These are phyloP conservation scores for Trichophaea hybrida DNA, from an alignment of 2,329 filamentous ascomycete genomes.

Conservation along the genomic window DNA sequence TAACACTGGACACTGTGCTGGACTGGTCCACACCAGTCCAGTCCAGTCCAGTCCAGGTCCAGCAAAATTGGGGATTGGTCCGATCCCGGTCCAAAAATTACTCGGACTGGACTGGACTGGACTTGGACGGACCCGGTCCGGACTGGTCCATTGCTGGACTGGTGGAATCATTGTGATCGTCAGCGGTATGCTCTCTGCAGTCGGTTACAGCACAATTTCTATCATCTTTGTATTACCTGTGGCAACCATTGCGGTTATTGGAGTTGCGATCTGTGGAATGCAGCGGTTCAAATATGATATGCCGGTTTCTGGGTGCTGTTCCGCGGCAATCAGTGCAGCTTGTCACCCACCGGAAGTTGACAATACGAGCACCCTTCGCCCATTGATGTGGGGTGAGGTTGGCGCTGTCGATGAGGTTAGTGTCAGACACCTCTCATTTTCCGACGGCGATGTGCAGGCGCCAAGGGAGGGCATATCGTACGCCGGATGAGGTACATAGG, in stretches of 20 bases:
- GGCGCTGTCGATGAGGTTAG: not conserved
- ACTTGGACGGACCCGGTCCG: no score
- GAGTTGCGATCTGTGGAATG: not conserved
- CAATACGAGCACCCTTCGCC: not conserved
- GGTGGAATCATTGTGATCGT: no score
- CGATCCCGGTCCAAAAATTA: no score
- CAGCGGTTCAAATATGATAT: not conserved
- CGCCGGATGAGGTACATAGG: not conserved
- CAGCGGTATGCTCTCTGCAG: not conserved
- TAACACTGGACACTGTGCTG: no score
- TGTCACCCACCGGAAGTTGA: slow-evolving; percentile 1
- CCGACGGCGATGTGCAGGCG: not conserved
- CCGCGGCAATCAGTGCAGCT: slow-evolving; percentile 13
- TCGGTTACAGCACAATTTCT: slow-evolving; percentile 22
- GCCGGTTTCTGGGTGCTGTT: slow-evolving; percentile 6
- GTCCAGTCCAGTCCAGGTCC: no score
- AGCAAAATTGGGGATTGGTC: no score
- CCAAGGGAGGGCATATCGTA: not conserved
- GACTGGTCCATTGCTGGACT: no score
- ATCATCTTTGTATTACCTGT: slow-evolving; percentile 13
- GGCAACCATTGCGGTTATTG: not conserved
- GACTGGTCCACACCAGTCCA: no score
- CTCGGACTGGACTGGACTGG: no score
- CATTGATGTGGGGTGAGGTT: not conserved
- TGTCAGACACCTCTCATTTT: not conserved